Conservation (phyloP, 129 eudicot species). For the Helianthus tuberosus region DNA sequence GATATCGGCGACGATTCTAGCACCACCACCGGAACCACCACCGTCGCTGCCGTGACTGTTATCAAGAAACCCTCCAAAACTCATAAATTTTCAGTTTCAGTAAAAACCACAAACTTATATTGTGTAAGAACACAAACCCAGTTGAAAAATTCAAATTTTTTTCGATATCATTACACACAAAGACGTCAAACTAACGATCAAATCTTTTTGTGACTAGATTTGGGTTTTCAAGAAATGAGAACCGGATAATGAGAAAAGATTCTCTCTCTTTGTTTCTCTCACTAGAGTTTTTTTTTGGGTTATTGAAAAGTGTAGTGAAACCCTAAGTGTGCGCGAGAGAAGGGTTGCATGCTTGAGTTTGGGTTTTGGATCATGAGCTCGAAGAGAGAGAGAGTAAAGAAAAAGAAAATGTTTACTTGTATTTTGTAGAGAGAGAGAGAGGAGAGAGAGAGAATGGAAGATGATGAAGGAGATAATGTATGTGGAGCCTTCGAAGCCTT, state of each 20-base stretch:
- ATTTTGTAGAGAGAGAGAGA: conserved; percentile 22
- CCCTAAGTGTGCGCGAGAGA: conserved; percentile 38
- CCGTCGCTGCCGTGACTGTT: conserved; percentile 66
- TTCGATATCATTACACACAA: conserved; percentile 7
- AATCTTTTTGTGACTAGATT: conserved; percentile 9
- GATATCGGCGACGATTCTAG: conserved; percentile 62
- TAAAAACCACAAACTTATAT: neutral
- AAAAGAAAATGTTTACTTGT: conserved; percentile 26
- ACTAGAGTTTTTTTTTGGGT: neutral
- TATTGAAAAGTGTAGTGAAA: conserved; percentile 24
- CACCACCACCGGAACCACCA: conserved; percentile 47
- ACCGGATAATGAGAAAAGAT: conserved; percentile 42
- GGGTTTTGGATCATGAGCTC: conserved; percentile 50
- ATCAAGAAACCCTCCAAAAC: conserved; percentile 95
- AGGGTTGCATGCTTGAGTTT: conserved; percentile 66
- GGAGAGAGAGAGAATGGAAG: neutral
- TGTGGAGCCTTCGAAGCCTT: conserved; percentile 93
- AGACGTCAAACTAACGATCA: neutral
- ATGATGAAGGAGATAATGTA: conserved; percentile 56
- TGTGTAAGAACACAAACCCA: conserved; percentile 2
- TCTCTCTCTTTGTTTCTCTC: neutral
- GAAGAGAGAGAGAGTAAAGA: conserved; percentile 24
- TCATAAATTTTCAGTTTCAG: conserved; percentile 56
- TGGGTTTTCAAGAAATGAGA: conserved; percentile 28
- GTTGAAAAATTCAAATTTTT: conserved; percentile 31